These are phyloP conservation scores for Naganishia kalamii DNA, from an alignment of 768 basidiomycete species.

Conservation along the genomic window DNA sequence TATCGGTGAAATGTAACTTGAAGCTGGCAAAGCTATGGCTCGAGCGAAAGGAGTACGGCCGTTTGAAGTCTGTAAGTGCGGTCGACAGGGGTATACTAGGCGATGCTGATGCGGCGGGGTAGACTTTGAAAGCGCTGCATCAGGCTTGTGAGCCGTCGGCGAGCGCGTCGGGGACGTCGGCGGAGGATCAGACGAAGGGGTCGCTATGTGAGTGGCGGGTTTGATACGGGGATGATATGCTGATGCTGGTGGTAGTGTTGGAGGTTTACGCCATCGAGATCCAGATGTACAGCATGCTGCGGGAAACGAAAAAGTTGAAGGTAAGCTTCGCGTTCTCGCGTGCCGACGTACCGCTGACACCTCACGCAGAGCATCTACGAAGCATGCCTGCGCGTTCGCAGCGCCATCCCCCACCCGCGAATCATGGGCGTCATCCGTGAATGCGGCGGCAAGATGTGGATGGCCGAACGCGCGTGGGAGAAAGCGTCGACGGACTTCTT, in stretches of 20 bases:
- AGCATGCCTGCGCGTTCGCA: slow-evolving; percentile 81
- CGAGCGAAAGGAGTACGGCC: slow-evolving; percentile 80
- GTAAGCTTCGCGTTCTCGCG: slow-evolving; percentile 46
- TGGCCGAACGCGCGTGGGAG: slow-evolving; percentile 97
- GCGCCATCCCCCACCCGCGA: slow-evolving; percentile 93
- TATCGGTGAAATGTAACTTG: slow-evolving; percentile 91
- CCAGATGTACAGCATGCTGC: slow-evolving; percentile 96
- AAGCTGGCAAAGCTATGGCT: slow-evolving; percentile 97
- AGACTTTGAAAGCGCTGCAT: slow-evolving; percentile 37
- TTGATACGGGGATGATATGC: not conserved
- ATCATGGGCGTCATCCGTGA: slow-evolving; percentile 99
- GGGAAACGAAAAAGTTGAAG: slow-evolving; percentile 93
- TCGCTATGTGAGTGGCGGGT: slow-evolving; percentile 56
- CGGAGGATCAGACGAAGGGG: slow-evolving; percentile 70
- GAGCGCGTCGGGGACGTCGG: slow-evolving; percentile 35
- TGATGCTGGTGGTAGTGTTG: slow-evolving; percentile 51
- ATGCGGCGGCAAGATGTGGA: slow-evolving; percentile 99
- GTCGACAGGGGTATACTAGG: not conserved
- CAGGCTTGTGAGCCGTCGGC: slow-evolving; percentile 37
- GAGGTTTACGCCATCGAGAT: slow-evolving; percentile 98
- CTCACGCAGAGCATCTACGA: slow-evolving; percentile 83
- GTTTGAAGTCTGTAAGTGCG: slow-evolving; percentile 68
- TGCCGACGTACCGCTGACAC: slow-evolving; percentile 6
- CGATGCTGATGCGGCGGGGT: not conserved
- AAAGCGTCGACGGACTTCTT: slow-evolving; percentile 97